Evolutionary conservation across 2,329 filamentous ascomycete genomes (phyloP).

Genomic region (Aspergillus sp.): DNA sequence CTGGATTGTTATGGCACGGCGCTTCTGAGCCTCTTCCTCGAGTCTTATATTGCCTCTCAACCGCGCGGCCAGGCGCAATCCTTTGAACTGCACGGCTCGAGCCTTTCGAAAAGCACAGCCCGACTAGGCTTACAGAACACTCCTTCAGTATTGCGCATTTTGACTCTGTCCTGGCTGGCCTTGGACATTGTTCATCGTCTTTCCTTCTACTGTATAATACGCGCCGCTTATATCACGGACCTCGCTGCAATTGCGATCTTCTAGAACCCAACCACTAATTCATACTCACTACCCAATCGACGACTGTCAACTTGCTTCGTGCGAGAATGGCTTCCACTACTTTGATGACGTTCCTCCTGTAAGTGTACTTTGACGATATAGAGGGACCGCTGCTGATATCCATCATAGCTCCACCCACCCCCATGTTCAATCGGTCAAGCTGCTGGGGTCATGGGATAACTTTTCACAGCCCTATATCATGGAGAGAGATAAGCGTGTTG

Average conservation of each 20-base stretch:
- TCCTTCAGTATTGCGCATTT: constrained; percentile 6
- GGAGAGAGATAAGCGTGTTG: constrained; percentile 75
- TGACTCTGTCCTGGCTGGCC: constrained; percentile 23
- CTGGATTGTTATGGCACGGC: constrained; percentile 17
- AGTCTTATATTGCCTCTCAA: constrained; percentile 19
- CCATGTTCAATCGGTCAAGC: constrained; percentile 64
- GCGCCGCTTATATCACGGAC: constrained; percentile 5
- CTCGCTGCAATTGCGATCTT: background rate
- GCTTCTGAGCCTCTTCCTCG: constrained; percentile 8
- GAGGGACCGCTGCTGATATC: constrained; percentile 20
- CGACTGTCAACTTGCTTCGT: constrained; percentile 4
- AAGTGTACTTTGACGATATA: constrained; percentile 20
- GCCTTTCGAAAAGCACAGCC: constrained; percentile 1
- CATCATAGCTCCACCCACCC: constrained; percentile 38
- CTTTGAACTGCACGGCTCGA: constrained; percentile 4
- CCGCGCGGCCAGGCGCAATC: constrained; percentile 5
- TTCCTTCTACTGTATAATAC: constrained; percentile 9
- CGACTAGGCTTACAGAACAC: background rate
- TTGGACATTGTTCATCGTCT: constrained; percentile 13
- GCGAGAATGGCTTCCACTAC: constrained; percentile 37
- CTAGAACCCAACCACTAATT: background rate
- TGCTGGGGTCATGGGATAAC: constrained; percentile 95
- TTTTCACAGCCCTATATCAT: constrained; percentile 77
- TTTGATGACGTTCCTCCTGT: constrained; percentile 41
- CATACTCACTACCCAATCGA: constrained; percentile 1